These are phyloP conservation scores for Termitomyces sp. DNA, from an alignment of 768 basidiomycete genomes.

Conservation along the genomic window DNA sequence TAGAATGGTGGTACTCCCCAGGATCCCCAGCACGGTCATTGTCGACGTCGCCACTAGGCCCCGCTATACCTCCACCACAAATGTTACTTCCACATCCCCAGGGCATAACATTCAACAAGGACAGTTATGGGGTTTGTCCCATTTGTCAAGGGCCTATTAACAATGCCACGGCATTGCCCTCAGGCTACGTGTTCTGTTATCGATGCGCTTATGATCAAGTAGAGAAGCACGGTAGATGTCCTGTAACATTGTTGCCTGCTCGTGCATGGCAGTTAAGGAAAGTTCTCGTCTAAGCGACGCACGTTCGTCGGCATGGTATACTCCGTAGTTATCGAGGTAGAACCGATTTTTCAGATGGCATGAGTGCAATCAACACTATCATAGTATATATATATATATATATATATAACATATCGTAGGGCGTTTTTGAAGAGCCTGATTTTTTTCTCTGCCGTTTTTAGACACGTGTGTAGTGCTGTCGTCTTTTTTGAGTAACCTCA, in stretches of 20 bases:
- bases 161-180: conserved; percentile 88
- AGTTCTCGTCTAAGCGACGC: conserved; percentile 66
- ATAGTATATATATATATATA: not conserved
- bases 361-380: conserved; percentile 4
- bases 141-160: conserved; percentile 69
- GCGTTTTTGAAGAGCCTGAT: not conserved
- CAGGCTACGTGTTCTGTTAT: conserved; percentile 95
- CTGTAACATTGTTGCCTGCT: conserved; percentile 78
- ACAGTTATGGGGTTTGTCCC: conserved; percentile 80
- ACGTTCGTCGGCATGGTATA: conserved; percentile 40
- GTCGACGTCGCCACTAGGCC: conserved; percentile 59
- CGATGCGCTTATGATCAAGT: conserved; percentile 85
- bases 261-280: conserved; percentile 83
- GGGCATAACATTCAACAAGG: conserved; percentile 60
- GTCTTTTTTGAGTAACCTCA: conserved; percentile 3
- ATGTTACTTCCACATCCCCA: conserved; percentile 73
- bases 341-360: conserved; percentile 19
- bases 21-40: conserved; percentile 80
- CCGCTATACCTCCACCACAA: conserved; percentile 72
- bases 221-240: conserved; percentile 75
- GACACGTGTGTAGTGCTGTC: conserved; percentile 24
- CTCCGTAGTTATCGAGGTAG: conserved; percentile 11
- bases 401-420: not conserved
- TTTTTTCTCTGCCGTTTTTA: conserved; percentile 16
- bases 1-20: conserved; percentile 99